Percentiles rank a stretch among this genome's conserved stretches.
These are phyloP conservation scores for Thermomucor indicae-seudaticae DNA, from an alignment of 371 early-diverging fungal species.

Conservation along the genomic window DNA sequence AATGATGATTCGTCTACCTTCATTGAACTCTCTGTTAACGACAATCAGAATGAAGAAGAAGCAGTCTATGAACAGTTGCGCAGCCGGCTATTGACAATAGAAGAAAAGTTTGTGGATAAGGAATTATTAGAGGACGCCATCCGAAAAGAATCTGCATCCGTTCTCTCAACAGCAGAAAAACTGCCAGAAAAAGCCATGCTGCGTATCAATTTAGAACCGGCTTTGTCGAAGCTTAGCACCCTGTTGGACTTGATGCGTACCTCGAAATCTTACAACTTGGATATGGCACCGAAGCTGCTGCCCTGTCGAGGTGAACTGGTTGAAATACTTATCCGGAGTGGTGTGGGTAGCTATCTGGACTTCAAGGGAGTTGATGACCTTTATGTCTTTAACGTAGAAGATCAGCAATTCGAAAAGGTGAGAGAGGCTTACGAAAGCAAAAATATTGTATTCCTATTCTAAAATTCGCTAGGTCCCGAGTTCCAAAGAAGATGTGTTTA, in stretches of 20 bases:
- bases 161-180: no score
- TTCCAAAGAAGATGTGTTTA: slow-evolving; percentile 93
- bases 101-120: no score
- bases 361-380: slow-evolving; percentile 79
- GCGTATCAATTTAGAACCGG: slow-evolving; percentile 6
- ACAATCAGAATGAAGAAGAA: no score
- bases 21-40: no score
- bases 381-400: slow-evolving; percentile 47
- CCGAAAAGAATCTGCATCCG: no score
- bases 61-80: no score
- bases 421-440: neutral
- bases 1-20: no score
- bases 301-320: slow-evolving; percentile 72
- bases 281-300: slow-evolving; percentile 76
- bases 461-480: slow-evolving; percentile 64
- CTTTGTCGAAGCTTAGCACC: slow-evolving; percentile 18
- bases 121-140: no score
- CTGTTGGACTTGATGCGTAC: slow-evolving; percentile 32
- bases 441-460: neutral
- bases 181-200: no score
- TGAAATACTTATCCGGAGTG: slow-evolving; percentile 73
- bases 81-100: no score
- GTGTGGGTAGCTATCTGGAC: slow-evolving; percentile 83
- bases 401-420: slow-evolving; percentile 31
- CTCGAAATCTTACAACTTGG: slow-evolving; percentile 70